Evolutionary conservation across 495 filamentous ascomycete genomes (phyloP), one percentile per base, ranked within the genome.

Genomic region (Amphirosellinia nigrospora): DNA sequence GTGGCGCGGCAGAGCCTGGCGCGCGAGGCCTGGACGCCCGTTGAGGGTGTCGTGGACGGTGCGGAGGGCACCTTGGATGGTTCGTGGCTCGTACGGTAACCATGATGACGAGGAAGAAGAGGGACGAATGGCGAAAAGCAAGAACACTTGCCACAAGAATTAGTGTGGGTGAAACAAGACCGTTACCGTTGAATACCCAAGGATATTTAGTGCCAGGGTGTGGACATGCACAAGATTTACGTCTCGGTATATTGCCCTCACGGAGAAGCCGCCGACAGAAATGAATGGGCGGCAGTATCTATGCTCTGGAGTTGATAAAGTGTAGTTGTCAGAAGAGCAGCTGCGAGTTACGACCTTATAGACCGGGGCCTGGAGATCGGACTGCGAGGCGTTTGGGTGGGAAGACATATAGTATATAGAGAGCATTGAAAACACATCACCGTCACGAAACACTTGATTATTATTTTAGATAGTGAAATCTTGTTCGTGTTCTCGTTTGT

Each of bases 1-100:
- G 94, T 99, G 62, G 91, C 94, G 26, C 82, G 85, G 68, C 80
- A 82, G 74, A 96, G 93, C 84, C 81, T 99, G 76, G 84, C 80
- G 73, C 82, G 96, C 68, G 81, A 85, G 39, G 87, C 79, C 28
- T 99, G 96, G 88, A 80, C 72, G 69, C 79, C 81, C 62, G 89
- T 85, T 48, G 58, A 79, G 76, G 75, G 72, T 28, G 71, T 69
- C n/a, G 78, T 68, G 2, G 69, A 28, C 38, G 70, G 69, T 53
- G 41, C 52, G 8, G 34, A 69, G 1, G 80, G 79, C 16, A 66
- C 50, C n/a, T 43, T 83, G 70, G 82, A 83, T 50, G 76, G 74
- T 3, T 63, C 68, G 28, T 84, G 83, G 82, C 77, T 84, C 53
- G 75, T 83, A n/a, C 68, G 78, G 69, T 71, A 56, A 58, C 11